Evolutionary conservation across 2,329 filamentous ascomycete species (phyloP), one percentile per base, ranked within the genome.

Genomic region (Aureobasidium lini): DNA sequence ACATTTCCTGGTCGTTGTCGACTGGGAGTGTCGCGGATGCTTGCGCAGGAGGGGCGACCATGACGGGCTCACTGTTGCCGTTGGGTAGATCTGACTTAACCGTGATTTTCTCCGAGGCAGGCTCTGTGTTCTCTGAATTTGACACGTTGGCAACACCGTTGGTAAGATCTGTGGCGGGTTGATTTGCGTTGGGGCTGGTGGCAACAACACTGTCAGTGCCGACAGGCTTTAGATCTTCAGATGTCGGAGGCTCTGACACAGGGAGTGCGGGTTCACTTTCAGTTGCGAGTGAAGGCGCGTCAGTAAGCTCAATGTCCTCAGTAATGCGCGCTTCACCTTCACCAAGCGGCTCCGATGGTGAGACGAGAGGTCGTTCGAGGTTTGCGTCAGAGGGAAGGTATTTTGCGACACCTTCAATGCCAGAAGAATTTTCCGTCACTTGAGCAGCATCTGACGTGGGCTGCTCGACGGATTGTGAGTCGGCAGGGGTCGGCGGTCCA

Each of bases 131-230:
- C 18, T 44, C 52, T 67, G 56, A 46, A 65, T 66, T 11, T 87
- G 69, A 73, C 92, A 93, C 3, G 71, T 70, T 3, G 64, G 53
- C 48, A 67, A 62, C 57, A 59, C 57, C 31, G 56, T 62, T 50
- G 59, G 61, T 9, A 56, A 61, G 52, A 36, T 44, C 52, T 57
- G 39, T 46, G 40, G 31, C 5, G 10, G 18, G 52, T 37, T 36
- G 40, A 28, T 57, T 28, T 39, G 54, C 13, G 32, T 57, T 31
- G n/a, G 52, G 18, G 16, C 32, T 46, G 40, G 54, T 18, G 32
- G 32, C 43, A 28, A 39, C 15, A 57, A 46, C 52, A 57, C 52
- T 34, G 13, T 57, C 43, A 15, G 10, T 34, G 23, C 13, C 28
- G 15, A 23, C 54, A 40, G 54, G 23, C 13, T 48, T 48, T 32